Evolutionary conservation across 176 grass and related monocot species (phyloP), one percentile per base, ranked within the genome.

Genomic region (Melocanna baccifera): DNA sequence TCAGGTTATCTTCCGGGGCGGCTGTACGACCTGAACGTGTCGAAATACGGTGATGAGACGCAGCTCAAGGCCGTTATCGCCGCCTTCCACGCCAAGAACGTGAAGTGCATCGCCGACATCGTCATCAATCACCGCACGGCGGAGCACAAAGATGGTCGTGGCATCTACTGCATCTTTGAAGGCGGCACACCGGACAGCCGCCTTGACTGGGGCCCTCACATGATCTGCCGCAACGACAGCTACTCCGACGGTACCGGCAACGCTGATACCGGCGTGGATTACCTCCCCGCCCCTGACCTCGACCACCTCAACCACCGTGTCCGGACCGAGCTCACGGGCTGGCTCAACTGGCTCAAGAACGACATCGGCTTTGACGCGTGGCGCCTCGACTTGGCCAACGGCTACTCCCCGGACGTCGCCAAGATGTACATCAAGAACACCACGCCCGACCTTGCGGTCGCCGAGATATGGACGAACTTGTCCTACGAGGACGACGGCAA

Each of bases 91-190:
- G 71, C 9, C 43, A 73, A 64, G 50, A 69, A 83, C 4, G 78
- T 93, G 74, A 63, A 75, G 58, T 78, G 71, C 75, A 40, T 93
- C 48, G 88, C 88, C 4, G 91, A 93, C 77, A 86, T 93, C 64
- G 91, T 90, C 52, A 64, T 93, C 81, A 93, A 93, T 71, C 91
- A 93, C 77, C 82, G 88, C 25, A 90, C 88, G 28, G 91, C 91
- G 8, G 91, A 93, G 46, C 59, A 34, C 46, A 83, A 88, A 66
- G 91, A 93, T 19, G 28, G 58, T 2, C 76, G 91, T 30, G 91
- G 91, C 45, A 78, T 93, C 18, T 93, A 93, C 77, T 88, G 88
- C 66, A 88, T 93, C 71, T 93, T 93, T 62, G 85, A 93, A n/a
- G 91, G 91, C 53, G 91, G 91, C 36, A 88, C 88, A 2, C 30